Evolutionary conservation across 192 early-diverging fungal species (phyloP).

Genomic region (Diversispora epigaea): DNA sequence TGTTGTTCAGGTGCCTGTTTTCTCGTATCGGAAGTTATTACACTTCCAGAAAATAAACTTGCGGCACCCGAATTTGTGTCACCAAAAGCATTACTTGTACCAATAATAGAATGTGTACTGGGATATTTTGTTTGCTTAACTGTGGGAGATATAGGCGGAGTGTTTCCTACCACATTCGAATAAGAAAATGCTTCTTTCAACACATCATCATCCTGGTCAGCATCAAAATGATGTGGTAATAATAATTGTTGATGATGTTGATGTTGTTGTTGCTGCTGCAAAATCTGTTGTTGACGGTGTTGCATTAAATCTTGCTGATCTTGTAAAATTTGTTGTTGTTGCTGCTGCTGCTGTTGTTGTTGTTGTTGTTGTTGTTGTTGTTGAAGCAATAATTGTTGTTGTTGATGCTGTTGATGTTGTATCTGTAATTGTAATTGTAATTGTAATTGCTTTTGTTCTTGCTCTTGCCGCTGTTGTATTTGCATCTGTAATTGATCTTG

Average conservation of each 20-base stretch:
- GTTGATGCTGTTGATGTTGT: conserved; percentile 22
- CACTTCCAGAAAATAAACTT: conserved; percentile 16
- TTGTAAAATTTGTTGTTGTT: conserved; percentile 25
- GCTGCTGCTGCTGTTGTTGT: conserved; percentile 9
- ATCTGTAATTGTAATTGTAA: background rate
- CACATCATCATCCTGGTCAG: conserved; percentile 38
- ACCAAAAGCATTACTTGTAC: conserved; percentile 9
- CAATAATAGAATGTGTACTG: conserved; percentile 6
- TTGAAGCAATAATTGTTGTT: background rate
- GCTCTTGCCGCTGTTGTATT: conserved; percentile 19
- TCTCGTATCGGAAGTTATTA: conserved; percentile 19
- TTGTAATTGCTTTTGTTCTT: background rate
- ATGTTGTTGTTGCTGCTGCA: conserved; percentile 15
- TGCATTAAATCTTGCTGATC: background rate
- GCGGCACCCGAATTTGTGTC: background rate
- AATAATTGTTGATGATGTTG: conserved; percentile 21
- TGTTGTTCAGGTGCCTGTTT: conserved; percentile 36
- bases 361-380: conserved; percentile 29
- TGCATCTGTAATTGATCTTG: background rate
- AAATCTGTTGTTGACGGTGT: conserved; percentile 1
- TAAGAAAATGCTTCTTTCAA: conserved; percentile 35
- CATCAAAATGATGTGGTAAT: conserved; percentile 19
- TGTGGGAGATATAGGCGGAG: conserved; percentile 33
- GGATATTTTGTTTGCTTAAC: conserved; percentile 16
- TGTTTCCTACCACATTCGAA: conserved; percentile 16